Base-by-base conservation (phyloP, 768 basidiomycete genomes). In the Kwoniella sp. region DNA sequence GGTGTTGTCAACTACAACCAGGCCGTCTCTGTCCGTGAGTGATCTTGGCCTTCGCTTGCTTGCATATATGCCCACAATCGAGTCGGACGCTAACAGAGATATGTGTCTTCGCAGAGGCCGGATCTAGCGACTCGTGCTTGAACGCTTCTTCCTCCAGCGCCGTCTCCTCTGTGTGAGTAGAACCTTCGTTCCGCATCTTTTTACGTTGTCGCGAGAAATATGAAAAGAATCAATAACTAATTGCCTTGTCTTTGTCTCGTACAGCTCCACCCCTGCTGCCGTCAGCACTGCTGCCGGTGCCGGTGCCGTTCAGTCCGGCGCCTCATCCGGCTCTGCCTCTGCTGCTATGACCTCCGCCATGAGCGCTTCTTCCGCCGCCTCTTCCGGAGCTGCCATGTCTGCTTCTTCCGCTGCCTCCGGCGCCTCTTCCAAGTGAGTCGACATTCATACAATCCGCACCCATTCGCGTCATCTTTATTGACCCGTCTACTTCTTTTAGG, bases 1-100 rank as follows among this genome's bases (percentile, higher is more conserved):
- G 90, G 91, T 62, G 48, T 36, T 10, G 67, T 66, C 58, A 73
- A 73, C 63, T 73, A 70, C 51, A 65, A 64, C 50, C 50, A 58
- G 17, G 58, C 52, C 21, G 63, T 68, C 50, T 60, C 68, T 37
- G 53, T 65, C 46, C 62, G 67, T 68, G 22, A 37, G 67, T 68
- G 2, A n/a, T n/a, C n/a, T n/a, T n/a, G n/a, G n/a, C n/a, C n/a
- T n/a, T n/a, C n/a, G n/a, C n/a, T n/a, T n/a, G n/a, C n/a, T 46
- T 56, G 8, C 27, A 21, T 25, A 47, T 21, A 12, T 21, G 44
- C 24, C 24, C n/a, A 36, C 8, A 6, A 24, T 25, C 25, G 7
- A 24, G 27, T 9, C 37, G 21, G 22, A 49, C 8, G 26, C 33
- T 24, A 2, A 47, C 44, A 26, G n/a, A 27, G 33, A 13, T 33